A percentile compares a stretch with the other conserved stretches of the same genome.
Conservation (phyloP, 116 monocot genomes). For the Papilionanthe hybrid region DNA sequence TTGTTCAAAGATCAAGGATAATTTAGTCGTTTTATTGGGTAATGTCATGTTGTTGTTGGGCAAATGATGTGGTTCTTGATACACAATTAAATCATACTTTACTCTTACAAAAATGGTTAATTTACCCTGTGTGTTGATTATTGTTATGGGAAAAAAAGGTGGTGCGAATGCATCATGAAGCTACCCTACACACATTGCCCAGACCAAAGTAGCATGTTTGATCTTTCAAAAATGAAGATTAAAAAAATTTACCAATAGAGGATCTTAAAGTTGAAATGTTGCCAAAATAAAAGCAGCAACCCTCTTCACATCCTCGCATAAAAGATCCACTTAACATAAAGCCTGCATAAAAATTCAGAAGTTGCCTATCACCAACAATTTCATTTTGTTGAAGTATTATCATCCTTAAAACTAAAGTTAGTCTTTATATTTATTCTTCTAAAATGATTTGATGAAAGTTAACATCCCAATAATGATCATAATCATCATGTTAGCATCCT, state of each 20-base stretch:
- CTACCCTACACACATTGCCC: neutral
- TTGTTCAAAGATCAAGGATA: neutral
- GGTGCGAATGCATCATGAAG: neutral
- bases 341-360: no score
- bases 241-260: neutral
- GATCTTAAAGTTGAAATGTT: neutral
- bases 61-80: neutral
- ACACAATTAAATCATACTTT: neutral
- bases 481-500: no score
- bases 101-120: neutral
- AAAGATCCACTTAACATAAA: no score
- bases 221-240: neutral
- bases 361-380: no score
- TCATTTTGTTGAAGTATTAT: no score
- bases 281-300: neutral
- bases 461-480: no score
- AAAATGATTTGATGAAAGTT: no score
- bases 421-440: no score
- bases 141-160: neutral
- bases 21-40: no score
- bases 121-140: neutral
- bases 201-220: neutral
- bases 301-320: neutral
- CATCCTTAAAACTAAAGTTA: no score
- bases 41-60: neutral